phyloP scores from a whole-genome alignment of 169 alveolate genomes.

The Plasmodium gaboni region DNA sequence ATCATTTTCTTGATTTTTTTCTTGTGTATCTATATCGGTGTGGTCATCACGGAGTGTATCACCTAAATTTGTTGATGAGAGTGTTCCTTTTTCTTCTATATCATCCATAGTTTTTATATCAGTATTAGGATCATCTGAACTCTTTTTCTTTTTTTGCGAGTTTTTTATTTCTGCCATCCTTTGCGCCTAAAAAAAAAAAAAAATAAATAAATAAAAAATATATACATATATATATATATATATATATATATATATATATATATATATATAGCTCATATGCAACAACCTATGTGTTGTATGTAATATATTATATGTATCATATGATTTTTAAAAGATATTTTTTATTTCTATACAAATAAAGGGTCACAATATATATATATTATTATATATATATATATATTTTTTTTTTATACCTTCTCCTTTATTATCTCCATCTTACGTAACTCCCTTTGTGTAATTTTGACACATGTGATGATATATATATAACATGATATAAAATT shows the following conservation, averaged over 20 bases:
- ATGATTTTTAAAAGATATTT: background rate
- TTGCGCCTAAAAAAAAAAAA: slow-evolving; percentile 22
- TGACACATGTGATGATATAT: slow-evolving; percentile 59
- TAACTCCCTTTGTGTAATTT: slow-evolving; percentile 58
- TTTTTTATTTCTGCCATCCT: slow-evolving; percentile 53
- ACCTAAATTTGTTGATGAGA: background rate
- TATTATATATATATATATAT: background rate
- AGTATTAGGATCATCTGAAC: background rate
- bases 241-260: background rate
- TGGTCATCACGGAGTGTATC: slow-evolving; percentile 35
- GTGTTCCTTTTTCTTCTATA: background rate
- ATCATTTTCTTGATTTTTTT: background rate
- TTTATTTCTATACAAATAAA: background rate
- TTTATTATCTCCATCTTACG: slow-evolving; percentile 32
- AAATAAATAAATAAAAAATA: no score
- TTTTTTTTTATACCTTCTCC: slow-evolving; percentile 25
- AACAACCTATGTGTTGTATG: background rate
- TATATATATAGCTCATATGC: background rate
- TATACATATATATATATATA: background rate
- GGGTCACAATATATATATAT: background rate
- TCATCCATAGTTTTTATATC: slow-evolving; percentile 6
- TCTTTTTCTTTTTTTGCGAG: slow-evolving; percentile 23
- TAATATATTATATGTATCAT: no score
- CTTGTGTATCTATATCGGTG: background rate
- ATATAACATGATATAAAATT: slow-evolving; percentile 42